A percentile compares a stretch with the other conserved stretches of the same genome.
phyloP scores from a whole-genome alignment of 306 rosid genomes.

The Hippophae gyantsensis region DNA sequence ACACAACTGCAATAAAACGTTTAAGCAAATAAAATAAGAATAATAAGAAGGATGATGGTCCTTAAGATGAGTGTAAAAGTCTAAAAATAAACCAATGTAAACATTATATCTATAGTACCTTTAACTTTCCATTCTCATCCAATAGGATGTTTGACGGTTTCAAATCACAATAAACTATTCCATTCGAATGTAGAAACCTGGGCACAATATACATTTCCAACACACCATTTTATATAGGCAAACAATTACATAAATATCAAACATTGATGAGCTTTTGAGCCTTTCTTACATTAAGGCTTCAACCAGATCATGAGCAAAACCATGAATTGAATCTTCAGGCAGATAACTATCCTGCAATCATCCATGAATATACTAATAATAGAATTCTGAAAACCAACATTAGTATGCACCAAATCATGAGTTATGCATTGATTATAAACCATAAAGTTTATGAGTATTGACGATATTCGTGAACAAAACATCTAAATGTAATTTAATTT shows the following conservation, averaged over 20 bases:
- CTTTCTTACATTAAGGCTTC: constrained; percentile 66
- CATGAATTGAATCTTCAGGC: constrained; percentile 90
- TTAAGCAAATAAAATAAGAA: constrained; percentile 6
- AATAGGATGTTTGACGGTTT: constrained; percentile 88
- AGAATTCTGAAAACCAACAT: constrained; percentile 5
- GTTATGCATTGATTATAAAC: too few relatives aligned
- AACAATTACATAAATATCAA: constrained; percentile 4
- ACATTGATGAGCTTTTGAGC: constrained; percentile 17
- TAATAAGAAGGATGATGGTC: background rate
- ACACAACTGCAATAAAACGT: constrained; percentile 57
- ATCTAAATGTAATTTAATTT: too few relatives aligned
- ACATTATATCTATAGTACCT: constrained; percentile 35
- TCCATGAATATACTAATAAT: constrained; percentile 16
- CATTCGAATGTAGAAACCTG: constrained; percentile 89
- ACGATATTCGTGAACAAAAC: too few relatives aligned
- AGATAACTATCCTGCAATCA: constrained; percentile 67
- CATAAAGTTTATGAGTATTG: too few relatives aligned
- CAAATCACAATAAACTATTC: constrained; percentile 83
- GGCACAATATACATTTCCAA: constrained; percentile 14
- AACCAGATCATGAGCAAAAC: constrained; percentile 57
- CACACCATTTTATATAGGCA: constrained; percentile 9
- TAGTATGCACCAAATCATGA: background rate
- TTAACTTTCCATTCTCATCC: constrained; percentile 82
- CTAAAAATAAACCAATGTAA: constrained; percentile 1
- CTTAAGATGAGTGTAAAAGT: background rate